phyloP scores from a whole-genome alignment of 129 eudicot genomes.

The Ambrosia artemisiifolia region DNA sequence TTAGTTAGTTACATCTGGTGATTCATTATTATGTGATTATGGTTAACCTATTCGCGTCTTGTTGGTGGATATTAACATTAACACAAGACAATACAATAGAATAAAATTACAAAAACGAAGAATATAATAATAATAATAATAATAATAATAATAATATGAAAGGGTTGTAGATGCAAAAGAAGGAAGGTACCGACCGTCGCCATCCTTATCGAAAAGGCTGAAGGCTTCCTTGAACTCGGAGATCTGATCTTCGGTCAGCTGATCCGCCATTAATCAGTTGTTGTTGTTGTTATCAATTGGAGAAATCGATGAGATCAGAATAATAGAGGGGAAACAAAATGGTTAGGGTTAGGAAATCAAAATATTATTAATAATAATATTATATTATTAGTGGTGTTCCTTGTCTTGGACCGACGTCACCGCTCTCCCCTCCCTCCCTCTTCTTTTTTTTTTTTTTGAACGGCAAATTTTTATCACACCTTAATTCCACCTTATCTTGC shows the following conservation, averaged over 20 bases:
- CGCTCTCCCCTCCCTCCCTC: not conserved
- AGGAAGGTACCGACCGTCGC: not conserved
- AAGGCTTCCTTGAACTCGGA: slow-evolving; percentile 5
- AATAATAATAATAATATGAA: too few relatives aligned
- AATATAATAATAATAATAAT: too few relatives aligned
- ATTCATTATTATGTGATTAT: too few relatives aligned
- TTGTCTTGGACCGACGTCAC: not conserved
- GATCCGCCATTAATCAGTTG: not conserved
- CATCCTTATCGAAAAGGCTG: not conserved
- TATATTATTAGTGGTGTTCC: not conserved
- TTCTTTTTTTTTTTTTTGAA: not conserved
- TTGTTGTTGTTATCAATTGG: not conserved
- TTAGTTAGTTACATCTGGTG: too few relatives aligned
- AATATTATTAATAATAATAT: not conserved
- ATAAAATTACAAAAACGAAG: too few relatives aligned
- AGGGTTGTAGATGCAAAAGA: too few relatives aligned
- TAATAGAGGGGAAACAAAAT: not conserved
- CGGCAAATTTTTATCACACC: too few relatives aligned
- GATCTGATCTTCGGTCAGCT: not conserved
- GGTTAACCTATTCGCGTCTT: too few relatives aligned
- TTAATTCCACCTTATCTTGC: too few relatives aligned
- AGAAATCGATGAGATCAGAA: not conserved
- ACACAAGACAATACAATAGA: too few relatives aligned
- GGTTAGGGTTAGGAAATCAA: not conserved
- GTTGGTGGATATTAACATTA: too few relatives aligned